A percentile compares a stretch with the other conserved stretches of the same genome.
phyloP scores from a whole-genome alignment of 208 protist genomes.

The Leishmania tarentolae region DNA sequence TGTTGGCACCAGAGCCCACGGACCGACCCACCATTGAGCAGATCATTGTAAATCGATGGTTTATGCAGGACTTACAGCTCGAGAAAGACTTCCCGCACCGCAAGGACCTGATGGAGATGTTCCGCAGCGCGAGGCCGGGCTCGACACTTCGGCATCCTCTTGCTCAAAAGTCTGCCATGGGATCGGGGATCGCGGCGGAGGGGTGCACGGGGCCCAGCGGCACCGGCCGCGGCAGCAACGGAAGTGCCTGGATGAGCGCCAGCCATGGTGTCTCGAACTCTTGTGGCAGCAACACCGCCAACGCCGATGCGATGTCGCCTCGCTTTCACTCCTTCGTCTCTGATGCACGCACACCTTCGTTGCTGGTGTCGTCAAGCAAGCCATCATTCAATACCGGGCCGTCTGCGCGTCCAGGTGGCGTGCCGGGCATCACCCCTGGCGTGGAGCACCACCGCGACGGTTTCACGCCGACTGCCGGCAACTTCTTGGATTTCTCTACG shows the following conservation, averaged over 20 bases:
- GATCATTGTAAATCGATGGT: slow-evolving; percentile 90
- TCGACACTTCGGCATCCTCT: neutral
- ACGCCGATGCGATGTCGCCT: neutral
- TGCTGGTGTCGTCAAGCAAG: neutral
- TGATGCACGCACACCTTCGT: neutral
- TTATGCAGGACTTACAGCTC: slow-evolving; percentile 58
- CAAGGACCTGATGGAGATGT: slow-evolving; percentile 34
- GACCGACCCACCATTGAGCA: slow-evolving; percentile 85
- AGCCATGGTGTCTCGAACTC: neutral
- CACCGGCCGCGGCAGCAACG: neutral
- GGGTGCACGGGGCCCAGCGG: neutral
- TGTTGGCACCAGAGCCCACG: slow-evolving; percentile 84
- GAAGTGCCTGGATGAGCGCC: neutral
- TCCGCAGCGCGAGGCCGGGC: slow-evolving; percentile 5
- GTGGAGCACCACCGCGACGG: slow-evolving; percentile 4
- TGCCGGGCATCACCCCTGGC: neutral
- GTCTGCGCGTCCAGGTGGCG: slow-evolving; percentile 3
- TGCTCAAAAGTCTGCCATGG: slow-evolving; percentile 6
- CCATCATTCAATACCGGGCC: neutral
- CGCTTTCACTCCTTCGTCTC: neutral
- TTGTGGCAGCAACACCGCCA: neutral
- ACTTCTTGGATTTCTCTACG: slow-evolving; percentile 58
- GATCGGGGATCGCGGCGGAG: neutral
- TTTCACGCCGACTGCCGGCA: slow-evolving; percentile 32
- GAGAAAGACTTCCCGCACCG: slow-evolving; percentile 71